Base-by-base conservation (phyloP, 2,329 filamentous ascomycete species). In the Venturia aucupariae region DNA sequence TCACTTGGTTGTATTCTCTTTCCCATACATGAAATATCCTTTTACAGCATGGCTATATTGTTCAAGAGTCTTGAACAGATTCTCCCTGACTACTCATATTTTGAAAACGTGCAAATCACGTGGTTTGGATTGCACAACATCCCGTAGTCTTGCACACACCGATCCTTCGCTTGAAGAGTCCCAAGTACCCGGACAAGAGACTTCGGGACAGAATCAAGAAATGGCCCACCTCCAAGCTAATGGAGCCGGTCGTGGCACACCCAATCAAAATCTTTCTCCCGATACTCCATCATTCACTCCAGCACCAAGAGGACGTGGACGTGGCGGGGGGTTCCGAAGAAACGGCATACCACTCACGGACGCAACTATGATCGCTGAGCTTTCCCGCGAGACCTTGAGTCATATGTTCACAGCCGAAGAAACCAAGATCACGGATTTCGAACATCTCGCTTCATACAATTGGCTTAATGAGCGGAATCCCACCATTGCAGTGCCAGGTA, bases 401-500 rank as follows among this genome's bases (percentile, higher is more conserved):
- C 27, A 32, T 32, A 32, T 35, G 15, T 35, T 35, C 11, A 32
- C 27, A n/a, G 27, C 59, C 35, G 22, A 24, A 42, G 27, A 62
- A 30, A 51, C 61, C 42, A 42, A 48, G 27, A 64, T 64, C 35
- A 64, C 63, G 13, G 63, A 61, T 61, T 57, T 64, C 41, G 42
- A 42, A 24, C 63, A 64, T 35, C 54, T 64, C 22, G 38, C 63
- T 42, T 64, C 63, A 15, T 64, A 64, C 44, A 64, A 64, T 38
- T 64, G 63, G 63, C 39, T 64, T 22, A 57, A 64, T 39, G 63
- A 19, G 6, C n/a, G n/a, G 17, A 35, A 15, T 46, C 63, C 55
- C 11, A 64, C 63, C 19, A 61, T 82, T 65, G 73, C 74, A 27
- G 72, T 82, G 24, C 80, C 80, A 24, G 80, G 80, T 66, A 70